A percentile compares a stretch with the other conserved stretches of the same genome.
phyloP scores from a whole-genome alignment of 768 basidiomycete genomes.

The Lactifluus subvellereus region DNA sequence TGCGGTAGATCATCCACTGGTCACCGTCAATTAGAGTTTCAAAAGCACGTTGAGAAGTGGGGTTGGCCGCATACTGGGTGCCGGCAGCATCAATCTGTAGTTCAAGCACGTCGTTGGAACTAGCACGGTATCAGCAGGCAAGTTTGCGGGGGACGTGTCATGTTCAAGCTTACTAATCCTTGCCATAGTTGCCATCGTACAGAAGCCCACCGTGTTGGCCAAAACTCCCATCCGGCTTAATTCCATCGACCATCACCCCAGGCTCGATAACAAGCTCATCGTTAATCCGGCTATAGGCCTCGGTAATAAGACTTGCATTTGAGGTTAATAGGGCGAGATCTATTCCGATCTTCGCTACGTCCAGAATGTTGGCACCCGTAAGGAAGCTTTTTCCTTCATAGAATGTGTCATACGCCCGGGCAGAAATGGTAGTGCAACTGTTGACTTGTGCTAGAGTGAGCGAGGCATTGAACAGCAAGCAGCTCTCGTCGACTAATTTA shows the following conservation, averaged over 20 bases:
- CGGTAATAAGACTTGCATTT: constrained; percentile 41
- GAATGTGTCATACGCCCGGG: constrained; percentile 23
- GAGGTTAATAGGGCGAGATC: constrained; percentile 18
- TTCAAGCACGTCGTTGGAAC: constrained; percentile 55
- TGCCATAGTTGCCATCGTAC: constrained; percentile 66
- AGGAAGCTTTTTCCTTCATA: constrained; percentile 34
- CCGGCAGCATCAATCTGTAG: constrained; percentile 56
- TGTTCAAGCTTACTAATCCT: constrained; percentile 37
- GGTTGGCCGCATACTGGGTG: constrained; percentile 47
- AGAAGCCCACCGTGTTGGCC: constrained; percentile 54
- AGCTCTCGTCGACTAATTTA: constrained; percentile 18
- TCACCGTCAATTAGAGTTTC: constrained; percentile 52
- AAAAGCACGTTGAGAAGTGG: constrained; percentile 41
- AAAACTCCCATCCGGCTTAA: constrained; percentile 41
- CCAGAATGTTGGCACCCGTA: constrained; percentile 61
- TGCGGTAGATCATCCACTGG: constrained; percentile 66
- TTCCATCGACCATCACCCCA: constrained; percentile 51
- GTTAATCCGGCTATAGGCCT: constrained; percentile 49
- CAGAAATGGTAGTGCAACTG: constrained; percentile 18
- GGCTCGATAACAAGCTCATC: constrained; percentile 46
- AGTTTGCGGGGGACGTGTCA: not conserved
- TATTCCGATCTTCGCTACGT: constrained; percentile 45
- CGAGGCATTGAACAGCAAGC: constrained; percentile 21
- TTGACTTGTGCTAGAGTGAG: constrained; percentile 11
- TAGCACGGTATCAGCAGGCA: constrained; percentile 25